Base-by-base conservation (phyloP, 805 yeast genomes). In the Lipomyces orientalis region DNA sequence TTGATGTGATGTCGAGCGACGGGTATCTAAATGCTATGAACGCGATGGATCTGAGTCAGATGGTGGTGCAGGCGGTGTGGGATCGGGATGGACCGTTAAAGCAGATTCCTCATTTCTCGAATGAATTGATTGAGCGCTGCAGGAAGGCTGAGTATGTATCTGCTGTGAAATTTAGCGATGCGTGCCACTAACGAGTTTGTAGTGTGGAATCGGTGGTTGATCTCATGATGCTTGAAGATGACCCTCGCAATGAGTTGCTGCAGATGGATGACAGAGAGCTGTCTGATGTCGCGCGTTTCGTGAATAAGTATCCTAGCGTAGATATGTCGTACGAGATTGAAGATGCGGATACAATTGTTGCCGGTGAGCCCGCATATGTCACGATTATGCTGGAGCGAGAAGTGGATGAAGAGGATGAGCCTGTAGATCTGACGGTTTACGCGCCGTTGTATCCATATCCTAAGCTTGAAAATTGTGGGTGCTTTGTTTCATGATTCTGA, bases 11-110 rank as follows among this genome's bases (percentile, higher is more conserved):
- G 51, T 88, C 97, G 0, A 86, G 91, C 71, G 92, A 92, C 67
- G 97, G 98, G 0, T 81, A 84, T 71, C 79, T 93, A 74, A 90
- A 87, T 76, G 93, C 97, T 0, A 82, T 91, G 71, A 83, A 85
- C 57, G 94, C 91, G 0, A 90, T 95, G 90, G 98, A 95, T 75
- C 76, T 93, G 61, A 84, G 90, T 1, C 99, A 95, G 76, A 90
- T 92, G 96, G 79, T 91, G 6, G 86, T 89, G 1, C 98, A 94
- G 76, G 96, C 90, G 0, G 81, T 90, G 33, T 92, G 97, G 97
- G 90, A 87, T 71, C 82, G 87, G 7, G 97, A 90, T 64, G 85
- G 86, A 60, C 89, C 95, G 1, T 82, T 94, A 74, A 86, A 85
- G 73, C 99, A 94, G 78, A 81, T 94, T 46, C 99, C 99, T 1